Percentiles rank a stretch among this genome's conserved stretches.
Evolutionary conservation across 331 rosid genomes (phyloP).

Genomic region (Erythrophleum ivorense): DNA sequence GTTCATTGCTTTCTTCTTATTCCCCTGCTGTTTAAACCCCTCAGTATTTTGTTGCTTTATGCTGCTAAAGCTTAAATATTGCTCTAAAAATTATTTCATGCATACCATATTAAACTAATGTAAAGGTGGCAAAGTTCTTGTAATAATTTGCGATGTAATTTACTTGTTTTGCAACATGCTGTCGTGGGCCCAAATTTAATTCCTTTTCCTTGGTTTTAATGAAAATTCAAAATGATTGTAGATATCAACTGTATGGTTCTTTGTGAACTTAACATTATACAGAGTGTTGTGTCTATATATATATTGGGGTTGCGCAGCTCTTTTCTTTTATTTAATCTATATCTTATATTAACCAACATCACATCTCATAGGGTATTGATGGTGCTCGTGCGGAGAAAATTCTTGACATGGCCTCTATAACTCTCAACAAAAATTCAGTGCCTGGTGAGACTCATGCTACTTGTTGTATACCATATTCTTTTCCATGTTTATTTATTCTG

Average conservation of each 20-base stretch:
- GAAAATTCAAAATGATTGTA: slow-evolving; percentile 12
- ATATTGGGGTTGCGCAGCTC: not conserved
- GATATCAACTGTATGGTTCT: slow-evolving; percentile 10
- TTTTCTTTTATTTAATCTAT: slow-evolving; percentile 9
- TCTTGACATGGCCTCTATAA: slow-evolving; percentile 90
- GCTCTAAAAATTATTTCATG: not conserved
- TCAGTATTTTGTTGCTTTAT: not conserved
- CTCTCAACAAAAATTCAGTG: slow-evolving; percentile 94
- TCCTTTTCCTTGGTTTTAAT: not conserved
- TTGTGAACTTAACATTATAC: slow-evolving; percentile 1
- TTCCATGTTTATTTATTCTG: slow-evolving; percentile 1
- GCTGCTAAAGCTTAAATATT: not conserved
- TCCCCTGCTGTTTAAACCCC: not conserved
- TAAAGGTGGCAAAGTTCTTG: not conserved
- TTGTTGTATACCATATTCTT: slow-evolving; percentile 14
- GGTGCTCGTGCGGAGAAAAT: slow-evolving; percentile 47
- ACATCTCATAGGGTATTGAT: not conserved
- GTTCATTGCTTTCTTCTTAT: slow-evolving; percentile 1
- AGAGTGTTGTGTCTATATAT: not conserved
- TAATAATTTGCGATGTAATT: too few relatives aligned
- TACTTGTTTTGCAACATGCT: slow-evolving; percentile 16
- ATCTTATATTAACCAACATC: slow-evolving; percentile 16
- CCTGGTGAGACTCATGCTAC: slow-evolving; percentile 61
- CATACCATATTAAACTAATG: slow-evolving; percentile 1
- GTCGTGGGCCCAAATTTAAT: not conserved